A percentile compares a stretch with the other conserved stretches of the same genome.
Evolutionary conservation across 2,329 filamentous ascomycete genomes (phyloP).

Genomic region (Aspergillus sp.): DNA sequence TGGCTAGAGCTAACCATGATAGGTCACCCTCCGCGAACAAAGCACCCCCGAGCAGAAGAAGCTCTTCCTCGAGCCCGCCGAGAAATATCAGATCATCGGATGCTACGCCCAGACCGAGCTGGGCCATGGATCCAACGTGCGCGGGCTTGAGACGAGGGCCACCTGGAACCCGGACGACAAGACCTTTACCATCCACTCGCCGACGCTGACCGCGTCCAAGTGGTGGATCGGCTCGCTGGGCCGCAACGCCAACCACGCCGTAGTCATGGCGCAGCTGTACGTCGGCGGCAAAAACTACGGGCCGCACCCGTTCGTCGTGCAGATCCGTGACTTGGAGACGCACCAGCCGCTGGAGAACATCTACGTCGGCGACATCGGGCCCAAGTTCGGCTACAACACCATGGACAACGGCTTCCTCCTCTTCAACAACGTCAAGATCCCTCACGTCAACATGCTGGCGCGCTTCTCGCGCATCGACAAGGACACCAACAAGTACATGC

Average conservation of each 20-base stretch:
- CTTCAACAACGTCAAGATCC: conserved; percentile 73
- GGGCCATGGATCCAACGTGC: conserved; percentile 74
- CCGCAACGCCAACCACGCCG: conserved; percentile 71
- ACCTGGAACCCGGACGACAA: conserved; percentile 72
- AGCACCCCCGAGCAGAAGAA: conserved; percentile 71
- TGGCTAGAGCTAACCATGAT: conserved; percentile 13
- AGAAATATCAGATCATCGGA: conserved; percentile 69
- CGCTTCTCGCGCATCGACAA: conserved; percentile 69
- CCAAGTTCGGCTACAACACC: conserved; percentile 75
- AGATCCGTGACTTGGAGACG: conserved; percentile 67
- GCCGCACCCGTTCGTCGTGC: conserved; percentile 75
- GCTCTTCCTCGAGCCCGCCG: conserved; percentile 66
- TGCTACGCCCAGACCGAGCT: conserved; percentile 81
- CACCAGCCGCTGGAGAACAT: conserved; percentile 67
- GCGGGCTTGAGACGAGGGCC: conserved; percentile 68
- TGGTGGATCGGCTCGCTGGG: conserved; percentile 84
- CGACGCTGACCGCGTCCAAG: conserved; percentile 71
- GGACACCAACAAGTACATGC: conserved; percentile 64
- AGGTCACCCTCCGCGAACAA: conserved; percentile 69
- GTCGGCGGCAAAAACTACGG: conserved; percentile 67
- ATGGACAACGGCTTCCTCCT: conserved; percentile 81
- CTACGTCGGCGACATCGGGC: conserved; percentile 76
- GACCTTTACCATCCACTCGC: conserved; percentile 72
- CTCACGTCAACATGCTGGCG: conserved; percentile 70
- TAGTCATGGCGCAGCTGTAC: conserved; percentile 75